phyloP scores from a whole-genome alignment of 495 filamentous ascomycete genomes.

The Polyplosphaeria fusca region DNA sequence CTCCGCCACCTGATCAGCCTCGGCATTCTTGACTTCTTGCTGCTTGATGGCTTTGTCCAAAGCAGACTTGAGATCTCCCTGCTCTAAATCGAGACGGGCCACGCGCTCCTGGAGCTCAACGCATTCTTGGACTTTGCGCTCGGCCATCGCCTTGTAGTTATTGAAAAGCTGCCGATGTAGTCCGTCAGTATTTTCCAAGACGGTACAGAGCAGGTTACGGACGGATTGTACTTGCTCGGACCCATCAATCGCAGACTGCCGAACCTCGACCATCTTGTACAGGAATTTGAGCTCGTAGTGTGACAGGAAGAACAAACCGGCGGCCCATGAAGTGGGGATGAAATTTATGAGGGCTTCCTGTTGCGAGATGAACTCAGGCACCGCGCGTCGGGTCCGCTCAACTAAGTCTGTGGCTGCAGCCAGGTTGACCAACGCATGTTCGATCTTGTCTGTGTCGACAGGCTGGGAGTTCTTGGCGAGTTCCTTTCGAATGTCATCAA shows the following conservation, averaged over 20 bases:
- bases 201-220: too few species aligned
- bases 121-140: slow-evolving; percentile 16
- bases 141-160: slow-evolving; percentile 11
- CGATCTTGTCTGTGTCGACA: slow-evolving; percentile 8
- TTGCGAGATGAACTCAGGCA: slow-evolving; percentile 19
- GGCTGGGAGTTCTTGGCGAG: slow-evolving; percentile 1
- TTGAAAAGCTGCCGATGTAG: slow-evolving; percentile 27
- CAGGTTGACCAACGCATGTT: slow-evolving; percentile 18
- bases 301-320: slow-evolving; percentile 4
- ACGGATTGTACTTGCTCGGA: too few species aligned
- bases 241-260: slow-evolving; percentile 17
- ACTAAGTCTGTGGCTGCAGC: slow-evolving; percentile 4
- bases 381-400: neutral
- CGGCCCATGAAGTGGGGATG: slow-evolving; percentile 8
- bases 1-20: slow-evolving; percentile 1
- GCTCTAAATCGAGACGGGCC: slow-evolving; percentile 17
- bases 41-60: neutral
- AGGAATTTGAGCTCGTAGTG: slow-evolving; percentile 15
- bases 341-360: slow-evolving; percentile 24
- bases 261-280: slow-evolving; percentile 22
- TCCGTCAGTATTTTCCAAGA: too few species aligned
- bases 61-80: slow-evolving; percentile 15
- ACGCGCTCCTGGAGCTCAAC: slow-evolving; percentile 15
- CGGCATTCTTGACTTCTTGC: neutral
- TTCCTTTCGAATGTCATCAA: slow-evolving; percentile 6